Base-by-base conservation (phyloP, 306 rosid genomes). In the Castanea crenata region DNA sequence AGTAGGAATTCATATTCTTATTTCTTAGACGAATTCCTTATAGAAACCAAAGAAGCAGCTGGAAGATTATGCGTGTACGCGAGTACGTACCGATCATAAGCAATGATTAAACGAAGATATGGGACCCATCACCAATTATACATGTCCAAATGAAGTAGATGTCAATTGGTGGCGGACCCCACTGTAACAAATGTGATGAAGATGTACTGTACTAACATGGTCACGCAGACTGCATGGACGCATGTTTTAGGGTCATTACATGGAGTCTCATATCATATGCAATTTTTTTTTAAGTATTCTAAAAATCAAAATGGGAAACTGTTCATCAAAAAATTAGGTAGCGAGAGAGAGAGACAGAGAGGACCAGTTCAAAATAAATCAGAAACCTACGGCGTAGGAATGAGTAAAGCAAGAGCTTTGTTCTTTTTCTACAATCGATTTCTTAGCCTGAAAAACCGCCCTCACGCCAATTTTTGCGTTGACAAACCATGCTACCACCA, bases 381-480 rank as follows among this genome's bases (percentile, higher is more conserved):
- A 70, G 54, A n/a, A 86, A 71, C 44, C 19, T 6, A 51, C 34
- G 64, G 58, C 51, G 11, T 5, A 31, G 55, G 14, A 72, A 64
- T 55, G 18, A 80, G 54, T 49, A 49, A 3, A 71, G 68, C 62
- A 65, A 54, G 18, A 34, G 61, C 74, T 34, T 29, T 54, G 6
- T 55, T 34, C 21, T 10, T 63, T 31, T 1, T 68, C 67, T 55
- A 31, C 46, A 8, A 54, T 51, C 85, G 49, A 62, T 75, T 70
- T 67, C 77, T 81, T 21, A 59, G 68, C 85, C 81, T 71, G 15
- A 81, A 76, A 81, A 58, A 71, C 35, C 69, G 85, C 75, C 32
- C 55, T 49, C 76, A 71, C 71, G 62, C 34, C n/a, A 35, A 51
- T 25, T 41, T 32, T 25, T 46, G 63, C 20, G 56, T 59, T 85